A percentile compares a stretch with the other conserved stretches of the same genome.
Conservation (phyloP, 208 protist genomes). For the Trypanosoma mega region DNA sequence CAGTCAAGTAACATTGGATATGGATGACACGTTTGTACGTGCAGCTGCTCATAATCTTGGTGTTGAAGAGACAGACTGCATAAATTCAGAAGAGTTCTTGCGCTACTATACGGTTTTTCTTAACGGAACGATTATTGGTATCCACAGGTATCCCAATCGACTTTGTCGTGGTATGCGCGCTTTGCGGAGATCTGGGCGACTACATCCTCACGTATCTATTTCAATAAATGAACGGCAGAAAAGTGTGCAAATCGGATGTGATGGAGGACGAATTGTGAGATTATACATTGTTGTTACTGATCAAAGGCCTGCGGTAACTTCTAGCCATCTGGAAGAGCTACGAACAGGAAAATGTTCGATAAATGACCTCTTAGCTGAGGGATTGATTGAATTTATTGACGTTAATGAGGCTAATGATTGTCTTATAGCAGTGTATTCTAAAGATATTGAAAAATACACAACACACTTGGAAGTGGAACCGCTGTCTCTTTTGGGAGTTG, state of each 20-base stretch:
- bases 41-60: constrained; percentile 72
- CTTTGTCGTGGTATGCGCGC: constrained; percentile 75
- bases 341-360: constrained; percentile 63
- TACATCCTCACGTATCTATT: constrained; percentile 89
- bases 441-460: constrained; percentile 80
- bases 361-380: constrained; percentile 88
- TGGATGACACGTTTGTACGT: constrained; percentile 87
- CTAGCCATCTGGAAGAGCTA: constrained; percentile 56
- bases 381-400: constrained; percentile 99
- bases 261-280: constrained; percentile 84
- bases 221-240: constrained; percentile 68
- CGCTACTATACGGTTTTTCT: constrained; percentile 82
- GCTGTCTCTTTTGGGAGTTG: constrained; percentile 87
- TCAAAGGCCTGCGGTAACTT: constrained; percentile 58
- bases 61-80: constrained; percentile 80
- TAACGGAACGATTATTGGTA: constrained; percentile 82
- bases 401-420: constrained; percentile 99
- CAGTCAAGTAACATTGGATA: constrained; percentile 98
- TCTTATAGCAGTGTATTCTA: constrained; percentile 94
- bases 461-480: constrained; percentile 94
- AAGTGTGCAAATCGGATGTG: constrained; percentile 82
- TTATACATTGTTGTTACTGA: constrained; percentile 74
- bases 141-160: constrained; percentile 81
- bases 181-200: constrained; percentile 65
- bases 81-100: constrained; percentile 67